These are phyloP conservation scores for Lactifluus pinguis DNA, from an alignment of 768 basidiomycete species.

Conservation along the genomic window DNA sequence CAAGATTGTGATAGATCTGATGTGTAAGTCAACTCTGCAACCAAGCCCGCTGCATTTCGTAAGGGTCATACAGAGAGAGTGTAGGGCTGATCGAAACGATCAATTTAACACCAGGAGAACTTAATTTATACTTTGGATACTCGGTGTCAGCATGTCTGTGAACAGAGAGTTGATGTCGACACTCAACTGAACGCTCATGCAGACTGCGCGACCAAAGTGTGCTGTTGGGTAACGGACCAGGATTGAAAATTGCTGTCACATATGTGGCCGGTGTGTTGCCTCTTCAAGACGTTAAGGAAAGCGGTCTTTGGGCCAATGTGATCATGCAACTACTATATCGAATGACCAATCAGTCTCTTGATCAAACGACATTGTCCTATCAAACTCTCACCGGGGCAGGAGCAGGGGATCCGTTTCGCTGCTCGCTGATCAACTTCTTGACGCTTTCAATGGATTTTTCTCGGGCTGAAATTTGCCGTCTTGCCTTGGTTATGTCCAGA, in stretches of 20 bases:
- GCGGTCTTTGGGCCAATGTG: neutral
- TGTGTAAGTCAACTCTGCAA: neutral
- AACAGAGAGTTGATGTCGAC: neutral
- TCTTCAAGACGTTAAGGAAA: neutral
- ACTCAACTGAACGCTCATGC: neutral
- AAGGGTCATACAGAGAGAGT: neutral
- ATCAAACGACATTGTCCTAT: neutral
- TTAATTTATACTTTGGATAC: neutral
- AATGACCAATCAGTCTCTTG: neutral
- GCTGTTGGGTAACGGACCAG: neutral
- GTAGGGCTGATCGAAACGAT: neutral
- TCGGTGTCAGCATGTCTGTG: neutral
- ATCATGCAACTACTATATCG: neutral
- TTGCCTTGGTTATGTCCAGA: conserved; percentile 52
- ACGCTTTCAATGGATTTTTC: conserved; percentile 60
- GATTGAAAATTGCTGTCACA: neutral
- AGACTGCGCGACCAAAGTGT: neutral
- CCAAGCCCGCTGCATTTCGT: neutral
- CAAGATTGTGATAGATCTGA: neutral
- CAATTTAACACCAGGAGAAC: neutral
- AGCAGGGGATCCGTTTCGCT: neutral
- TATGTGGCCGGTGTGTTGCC: neutral
- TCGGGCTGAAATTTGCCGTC: conserved; percentile 57
- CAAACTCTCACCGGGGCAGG: neutral
- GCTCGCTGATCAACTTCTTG: conserved; percentile 44